Conservation (phyloP, 345 rosid species). For the Chamaenerion angustifolium region DNA sequence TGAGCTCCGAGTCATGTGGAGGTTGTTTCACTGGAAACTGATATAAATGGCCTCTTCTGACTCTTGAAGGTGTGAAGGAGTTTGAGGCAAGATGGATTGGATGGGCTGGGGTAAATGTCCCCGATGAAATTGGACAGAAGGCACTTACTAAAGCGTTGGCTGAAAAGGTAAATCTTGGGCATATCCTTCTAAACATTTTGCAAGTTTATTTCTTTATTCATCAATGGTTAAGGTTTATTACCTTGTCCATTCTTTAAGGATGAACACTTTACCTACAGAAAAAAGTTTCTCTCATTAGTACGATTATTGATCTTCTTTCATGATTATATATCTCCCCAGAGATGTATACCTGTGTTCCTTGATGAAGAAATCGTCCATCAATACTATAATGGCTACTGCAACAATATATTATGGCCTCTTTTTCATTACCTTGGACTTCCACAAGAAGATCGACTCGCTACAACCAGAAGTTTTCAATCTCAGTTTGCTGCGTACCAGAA, state of each 20-base stretch:
- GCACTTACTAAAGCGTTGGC: slow-evolving; percentile 96
- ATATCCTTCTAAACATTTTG: slow-evolving; percentile 3
- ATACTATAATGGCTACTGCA: slow-evolving; percentile 97
- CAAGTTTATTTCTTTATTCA: too few relatives aligned
- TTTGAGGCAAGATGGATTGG: slow-evolving; percentile 99
- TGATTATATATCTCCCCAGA: slow-evolving; percentile 24
- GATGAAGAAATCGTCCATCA: slow-evolving; percentile 99
- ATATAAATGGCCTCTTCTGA: slow-evolving; percentile 15
- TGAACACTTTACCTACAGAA: too few relatives aligned
- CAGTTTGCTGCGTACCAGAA: slow-evolving; percentile 93
- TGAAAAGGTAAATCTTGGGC: slow-evolving; percentile 45
- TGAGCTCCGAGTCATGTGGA: background rate
- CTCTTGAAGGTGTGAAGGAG: slow-evolving; percentile 76
- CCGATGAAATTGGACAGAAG: slow-evolving; percentile 85
- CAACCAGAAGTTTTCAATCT: slow-evolving; percentile 96
- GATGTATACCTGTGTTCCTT: slow-evolving; percentile 98
- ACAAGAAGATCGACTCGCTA: slow-evolving; percentile 98
- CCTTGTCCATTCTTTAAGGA: too few relatives aligned
- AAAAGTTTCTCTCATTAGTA: too few relatives aligned
- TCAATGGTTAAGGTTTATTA: too few relatives aligned
- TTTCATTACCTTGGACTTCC: slow-evolving; percentile 98
- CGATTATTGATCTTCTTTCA: background rate
- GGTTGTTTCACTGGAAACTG: slow-evolving; percentile 5
- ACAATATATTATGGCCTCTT: slow-evolving; percentile 96
- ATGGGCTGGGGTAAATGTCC: slow-evolving; percentile 99